Base-by-base conservation (phyloP, 805 yeast genomes). In the Candida glaebosa region DNA sequence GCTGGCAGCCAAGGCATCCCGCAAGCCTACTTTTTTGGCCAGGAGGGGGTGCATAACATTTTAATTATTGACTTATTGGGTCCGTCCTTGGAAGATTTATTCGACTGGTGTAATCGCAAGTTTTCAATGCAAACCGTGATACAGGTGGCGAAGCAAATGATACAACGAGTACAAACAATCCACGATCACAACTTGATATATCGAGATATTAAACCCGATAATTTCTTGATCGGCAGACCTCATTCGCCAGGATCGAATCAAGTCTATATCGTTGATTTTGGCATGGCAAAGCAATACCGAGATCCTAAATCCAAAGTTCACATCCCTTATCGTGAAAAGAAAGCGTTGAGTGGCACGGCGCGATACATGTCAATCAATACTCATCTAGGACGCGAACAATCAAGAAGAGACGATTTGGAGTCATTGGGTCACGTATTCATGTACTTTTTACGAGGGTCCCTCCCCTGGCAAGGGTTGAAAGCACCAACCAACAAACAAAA, bases 391-490 rank as follows among this genome's bases (percentile, higher is more conserved):
- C 81, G 97, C 56, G 99, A 93, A 65, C 99, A 93, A 71, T 82
- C 87, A 56, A 82, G 99, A 61, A 78, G 99, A 56, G 99, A 93
- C 59, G 99, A 93, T 66, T 76, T 93, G 58, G 99, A 93, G 69
- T 87, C 96, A 42, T 74, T 93, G 58, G 99, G 97, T 25, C 97
- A 93, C 63, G 99, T 93, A 6, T 88, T 93, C 58, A 86, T 93
- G 72, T 93, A 93, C 67, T 93, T 93, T 65, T 66, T 91, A 50
- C 79, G 95, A 54, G 99, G 99, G 35, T 87, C 87, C 44, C 73
- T 93, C 57, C 99, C 99, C 47, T 93, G 99, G 99, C 99, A 93
- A 71, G 99, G 99, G 18, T 75, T 93, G 52, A 91, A 93, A 64
- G 99, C 99, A 5, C 96, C 96, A 50, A 90, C 96, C 31, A 93